Conservation (phyloP, 2,329 filamentous ascomycete species). For the Pestalotiopsis fici region DNA sequence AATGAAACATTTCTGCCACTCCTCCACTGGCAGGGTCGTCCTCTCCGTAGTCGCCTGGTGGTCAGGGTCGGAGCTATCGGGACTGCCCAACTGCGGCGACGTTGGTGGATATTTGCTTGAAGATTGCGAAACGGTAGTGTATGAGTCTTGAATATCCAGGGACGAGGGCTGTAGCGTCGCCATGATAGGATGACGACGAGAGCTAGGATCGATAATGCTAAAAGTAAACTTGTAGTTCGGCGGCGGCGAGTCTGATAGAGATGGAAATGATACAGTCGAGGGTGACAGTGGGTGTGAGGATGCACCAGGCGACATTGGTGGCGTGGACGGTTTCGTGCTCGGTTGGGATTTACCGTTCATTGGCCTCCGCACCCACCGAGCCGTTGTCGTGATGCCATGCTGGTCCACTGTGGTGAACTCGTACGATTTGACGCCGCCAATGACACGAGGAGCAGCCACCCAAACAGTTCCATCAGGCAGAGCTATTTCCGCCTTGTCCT, state of each 20-base stretch:
- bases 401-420: conserved; percentile 65
- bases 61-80: conserved; percentile 12
- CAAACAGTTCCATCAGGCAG: conserved; percentile 64
- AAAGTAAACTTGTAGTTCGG: conserved; percentile 68
- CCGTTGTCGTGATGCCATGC: conserved; percentile 59
- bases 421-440: conserved; percentile 50
- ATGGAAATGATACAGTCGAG: conserved; percentile 11
- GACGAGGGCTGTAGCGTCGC: conserved; percentile 64
- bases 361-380: conserved; percentile 67
- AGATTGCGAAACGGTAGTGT: conserved; percentile 57
- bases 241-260: conserved; percentile 21
- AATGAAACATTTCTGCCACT: conserved; percentile 48
- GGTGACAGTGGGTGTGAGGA: neutral
- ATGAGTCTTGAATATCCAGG: conserved; percentile 71
- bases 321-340: conserved; percentile 14
- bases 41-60: conserved; percentile 25
- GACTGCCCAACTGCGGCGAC: conserved; percentile 28
- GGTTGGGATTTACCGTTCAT: conserved; percentile 27
- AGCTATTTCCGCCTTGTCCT: conserved; percentile 64
- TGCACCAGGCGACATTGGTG: conserved; percentile 5
- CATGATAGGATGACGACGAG: conserved; percentile 73
- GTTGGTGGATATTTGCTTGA: conserved; percentile 49
- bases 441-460: conserved; percentile 51
- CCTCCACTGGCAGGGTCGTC: conserved; percentile 39
- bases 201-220: conserved; percentile 71